Base-by-base conservation (phyloP, 495 filamentous ascomycete genomes). In the Annulohypoxylon bovei region DNA sequence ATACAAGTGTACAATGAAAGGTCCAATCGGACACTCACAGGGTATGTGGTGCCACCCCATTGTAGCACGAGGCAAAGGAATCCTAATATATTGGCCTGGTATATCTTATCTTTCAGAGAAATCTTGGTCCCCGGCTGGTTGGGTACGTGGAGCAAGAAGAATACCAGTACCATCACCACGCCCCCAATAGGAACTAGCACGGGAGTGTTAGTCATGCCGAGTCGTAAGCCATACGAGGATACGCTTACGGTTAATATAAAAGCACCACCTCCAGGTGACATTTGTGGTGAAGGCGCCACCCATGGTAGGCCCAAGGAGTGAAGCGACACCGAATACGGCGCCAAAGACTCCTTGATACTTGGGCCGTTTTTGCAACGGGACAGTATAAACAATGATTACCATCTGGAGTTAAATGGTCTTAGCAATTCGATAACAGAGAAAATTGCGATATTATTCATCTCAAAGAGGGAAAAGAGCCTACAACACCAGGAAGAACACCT, bases 81-180 rank as follows among this genome's bases (percentile, higher is more conserved):
- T 1, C 76, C 54, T 0, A 72, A 39, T 8, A 63, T 46, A 12
- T 68, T 62, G 18, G 76, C 4, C 16, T 71, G 35, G 1, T 25
- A 3, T 5, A 71, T 65, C 32, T 69, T 72, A 16, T 80, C 76
- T 54, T 84, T 84, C 23, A 57, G 2, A 30, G 25, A 4, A 3
- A 33, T 9, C 7, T 47, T 16, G 3, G 56, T 30, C 18, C 39
- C 9, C 1, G 3, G 39, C 30, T 23, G 28, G 1, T 53, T 11
- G 11, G 30, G 30, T 6, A 30, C 87, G 35, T 94, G 60, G 60
- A 95, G 80, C 5, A 88, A 82, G 4, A 85, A 83, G 14, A 91
- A 89, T 0, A 94, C 79, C 3, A 52, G 42, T 2, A 73, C 35
- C 0, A 73, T 64, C 0, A 79, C 75, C 3, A 76, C 56, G 4